Conservation (phyloP, 768 basidiomycete genomes). For the Amanita subjunquillea region DNA sequence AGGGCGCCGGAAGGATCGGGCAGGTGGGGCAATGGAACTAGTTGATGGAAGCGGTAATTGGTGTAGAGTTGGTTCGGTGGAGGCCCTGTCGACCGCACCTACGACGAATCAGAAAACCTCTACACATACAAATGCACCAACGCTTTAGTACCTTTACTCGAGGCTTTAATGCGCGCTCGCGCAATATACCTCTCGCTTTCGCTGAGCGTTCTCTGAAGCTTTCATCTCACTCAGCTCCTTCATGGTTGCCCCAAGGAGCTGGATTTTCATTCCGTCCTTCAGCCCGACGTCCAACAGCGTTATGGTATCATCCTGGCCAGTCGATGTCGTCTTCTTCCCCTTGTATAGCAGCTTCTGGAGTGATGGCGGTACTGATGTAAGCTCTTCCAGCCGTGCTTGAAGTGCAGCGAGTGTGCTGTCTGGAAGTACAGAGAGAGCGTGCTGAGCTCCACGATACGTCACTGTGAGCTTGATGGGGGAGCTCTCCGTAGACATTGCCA, state of each 20-base stretch:
- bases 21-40: constrained; percentile 53
- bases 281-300: constrained; percentile 38
- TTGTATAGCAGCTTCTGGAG: constrained; percentile 69
- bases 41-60: constrained; percentile 52
- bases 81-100: constrained; percentile 50
- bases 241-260: constrained; percentile 58
- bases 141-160: constrained; percentile 40
- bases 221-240: constrained; percentile 47
- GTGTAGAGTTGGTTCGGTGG: constrained; percentile 13
- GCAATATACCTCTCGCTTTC: constrained; percentile 47
- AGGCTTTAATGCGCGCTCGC: constrained; percentile 45
- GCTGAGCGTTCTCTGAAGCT: constrained; percentile 46
- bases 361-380: constrained; percentile 54
- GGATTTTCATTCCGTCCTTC: constrained; percentile 54
- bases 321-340: constrained; percentile 41
- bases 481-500: too few species aligned
- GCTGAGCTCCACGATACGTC: constrained; percentile 35
- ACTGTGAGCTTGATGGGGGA: constrained; percentile 16
- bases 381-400: constrained; percentile 41
- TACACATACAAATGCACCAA: background rate
- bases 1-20: constrained; percentile 51
- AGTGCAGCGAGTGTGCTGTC: constrained; percentile 43
- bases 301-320: constrained; percentile 15
- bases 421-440: constrained; percentile 37
- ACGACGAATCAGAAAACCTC: background rate